phyloP scores from a whole-genome alignment of 371 early-diverging fungal species.

The Mortierella sp. region DNA sequence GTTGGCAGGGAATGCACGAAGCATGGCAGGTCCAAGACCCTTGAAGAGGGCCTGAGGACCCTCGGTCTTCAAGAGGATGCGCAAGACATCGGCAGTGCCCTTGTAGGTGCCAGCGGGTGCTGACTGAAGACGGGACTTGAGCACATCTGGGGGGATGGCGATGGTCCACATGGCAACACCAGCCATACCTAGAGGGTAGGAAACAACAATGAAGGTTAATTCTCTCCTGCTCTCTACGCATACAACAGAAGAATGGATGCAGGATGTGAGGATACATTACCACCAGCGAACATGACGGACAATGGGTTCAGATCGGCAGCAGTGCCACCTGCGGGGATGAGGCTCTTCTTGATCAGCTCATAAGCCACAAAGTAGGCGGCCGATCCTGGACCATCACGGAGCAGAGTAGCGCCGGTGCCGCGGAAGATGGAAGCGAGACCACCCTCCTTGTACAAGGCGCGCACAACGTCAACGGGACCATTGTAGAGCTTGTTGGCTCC shows the following conservation, averaged over 20 bases:
- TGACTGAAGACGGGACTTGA: conserved; percentile 97
- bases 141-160: conserved; percentile 94
- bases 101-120: conserved; percentile 94
- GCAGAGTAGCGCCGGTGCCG: conserved; percentile 93
- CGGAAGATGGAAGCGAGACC: conserved; percentile 89
- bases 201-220: no score
- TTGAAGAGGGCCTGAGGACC: conserved; percentile 95
- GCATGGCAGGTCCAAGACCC: conserved; percentile 95
- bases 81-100: conserved; percentile 82
- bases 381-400: conserved; percentile 94
- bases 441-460: conserved; percentile 78
- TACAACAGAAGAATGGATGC: not conserved
- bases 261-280: conserved; percentile 54
- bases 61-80: conserved; percentile 86
- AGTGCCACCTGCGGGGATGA: conserved; percentile 79
- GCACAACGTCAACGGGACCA: conserved; percentile 85
- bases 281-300: conserved; percentile 95
- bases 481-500: conserved; percentile 72
- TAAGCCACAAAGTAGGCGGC: conserved; percentile 98
- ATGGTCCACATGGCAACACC: conserved; percentile 89
- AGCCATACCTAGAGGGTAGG: conserved; percentile 79
- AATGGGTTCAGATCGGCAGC: conserved; percentile 79
- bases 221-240: not conserved
- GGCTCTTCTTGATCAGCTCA: conserved; percentile 84
- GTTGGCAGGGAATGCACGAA: conserved; percentile 96